Conservation (phyloP, 192 early-diverging fungal genomes). For the Coemansia sp. region DNA sequence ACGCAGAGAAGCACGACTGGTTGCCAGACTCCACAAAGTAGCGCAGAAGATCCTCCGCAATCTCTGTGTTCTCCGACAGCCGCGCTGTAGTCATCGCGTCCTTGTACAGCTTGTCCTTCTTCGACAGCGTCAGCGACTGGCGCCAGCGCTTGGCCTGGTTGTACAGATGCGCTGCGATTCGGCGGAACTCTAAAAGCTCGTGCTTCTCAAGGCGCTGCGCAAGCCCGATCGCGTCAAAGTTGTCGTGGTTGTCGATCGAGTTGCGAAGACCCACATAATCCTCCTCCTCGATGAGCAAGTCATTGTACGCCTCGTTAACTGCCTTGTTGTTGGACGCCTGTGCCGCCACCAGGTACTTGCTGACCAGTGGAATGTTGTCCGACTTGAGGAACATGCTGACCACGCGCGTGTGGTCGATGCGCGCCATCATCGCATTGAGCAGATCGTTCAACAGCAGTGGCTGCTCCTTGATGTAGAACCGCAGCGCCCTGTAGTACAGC, state of each 20-base stretch:
- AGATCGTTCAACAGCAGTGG: slow-evolving; percentile 93
- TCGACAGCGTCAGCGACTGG: slow-evolving; percentile 91
- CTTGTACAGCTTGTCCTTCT: slow-evolving; percentile 97
- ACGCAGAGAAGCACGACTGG: slow-evolving; percentile 93
- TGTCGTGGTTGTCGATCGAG: slow-evolving; percentile 91
- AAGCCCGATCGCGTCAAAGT: slow-evolving; percentile 91
- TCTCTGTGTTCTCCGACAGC: slow-evolving; percentile 81
- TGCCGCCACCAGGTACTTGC: slow-evolving; percentile 93
- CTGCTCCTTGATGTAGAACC: slow-evolving; percentile 96
- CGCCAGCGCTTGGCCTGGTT: slow-evolving; percentile 96
- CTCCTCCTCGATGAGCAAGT: slow-evolving; percentile 97
- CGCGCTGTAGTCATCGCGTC: slow-evolving; percentile 99
- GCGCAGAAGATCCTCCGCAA: slow-evolving; percentile 91
- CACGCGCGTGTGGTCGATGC: slow-evolving; percentile 96
- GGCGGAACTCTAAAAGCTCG: slow-evolving; percentile 95
- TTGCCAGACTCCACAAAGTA: slow-evolving; percentile 93
- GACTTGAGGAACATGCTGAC: slow-evolving; percentile 98
- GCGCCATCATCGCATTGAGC: slow-evolving; percentile 80
- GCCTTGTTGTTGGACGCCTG: slow-evolving; percentile 91
- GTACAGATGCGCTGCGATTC: slow-evolving; percentile 95
- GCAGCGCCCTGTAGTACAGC: slow-evolving; percentile 97
- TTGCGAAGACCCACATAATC: slow-evolving; percentile 91
- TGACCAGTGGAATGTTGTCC: slow-evolving; percentile 96
- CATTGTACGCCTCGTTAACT: slow-evolving; percentile 95
- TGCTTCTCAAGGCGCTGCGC: slow-evolving; percentile 94